Evolutionary conservation across 345 rosid species (phyloP).

Genomic region (Cardamine resedifolia): DNA sequence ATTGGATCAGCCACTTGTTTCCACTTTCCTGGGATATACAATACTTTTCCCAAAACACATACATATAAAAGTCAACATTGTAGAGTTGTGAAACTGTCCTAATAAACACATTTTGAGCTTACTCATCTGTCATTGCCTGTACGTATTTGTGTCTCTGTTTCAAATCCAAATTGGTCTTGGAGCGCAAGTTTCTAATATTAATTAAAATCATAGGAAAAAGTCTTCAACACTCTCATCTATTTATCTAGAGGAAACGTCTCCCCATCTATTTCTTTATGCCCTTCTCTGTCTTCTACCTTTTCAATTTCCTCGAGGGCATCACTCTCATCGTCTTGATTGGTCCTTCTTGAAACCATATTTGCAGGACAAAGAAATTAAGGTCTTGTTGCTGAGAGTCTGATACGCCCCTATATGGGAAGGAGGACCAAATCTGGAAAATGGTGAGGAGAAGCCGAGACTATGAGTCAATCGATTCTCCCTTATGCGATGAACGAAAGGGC

Average conservation of each 20-base stretch:
- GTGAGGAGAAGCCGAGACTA: too few relatives aligned
- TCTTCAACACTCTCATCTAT: too few relatives aligned
- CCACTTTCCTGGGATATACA: conserved; percentile 9
- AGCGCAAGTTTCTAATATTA: not conserved
- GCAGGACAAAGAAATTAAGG: not conserved
- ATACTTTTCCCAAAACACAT: not conserved
- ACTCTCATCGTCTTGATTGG: not conserved
- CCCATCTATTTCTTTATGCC: not conserved
- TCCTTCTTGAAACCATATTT: not conserved
- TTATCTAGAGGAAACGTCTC: too few relatives aligned
- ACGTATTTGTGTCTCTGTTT: not conserved
- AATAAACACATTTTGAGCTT: conserved; percentile 21
- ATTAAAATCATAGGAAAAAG: not conserved
- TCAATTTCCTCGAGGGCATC: not conserved
- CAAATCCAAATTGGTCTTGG: not conserved
- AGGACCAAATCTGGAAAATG: too few relatives aligned
- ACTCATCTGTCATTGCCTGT: not conserved
- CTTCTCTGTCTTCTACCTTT: not conserved
- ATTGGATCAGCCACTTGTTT: not conserved
- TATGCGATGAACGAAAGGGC: too few relatives aligned
- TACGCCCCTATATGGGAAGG: too few relatives aligned
- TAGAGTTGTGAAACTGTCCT: conserved; percentile 13
- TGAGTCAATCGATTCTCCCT: too few relatives aligned
- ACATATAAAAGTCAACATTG: conserved; percentile 15
- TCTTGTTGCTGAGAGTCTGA: not conserved